These are phyloP conservation scores for Tarenaya hassleriana DNA, from an alignment of 345 rosid species.

Conservation along the genomic window DNA sequence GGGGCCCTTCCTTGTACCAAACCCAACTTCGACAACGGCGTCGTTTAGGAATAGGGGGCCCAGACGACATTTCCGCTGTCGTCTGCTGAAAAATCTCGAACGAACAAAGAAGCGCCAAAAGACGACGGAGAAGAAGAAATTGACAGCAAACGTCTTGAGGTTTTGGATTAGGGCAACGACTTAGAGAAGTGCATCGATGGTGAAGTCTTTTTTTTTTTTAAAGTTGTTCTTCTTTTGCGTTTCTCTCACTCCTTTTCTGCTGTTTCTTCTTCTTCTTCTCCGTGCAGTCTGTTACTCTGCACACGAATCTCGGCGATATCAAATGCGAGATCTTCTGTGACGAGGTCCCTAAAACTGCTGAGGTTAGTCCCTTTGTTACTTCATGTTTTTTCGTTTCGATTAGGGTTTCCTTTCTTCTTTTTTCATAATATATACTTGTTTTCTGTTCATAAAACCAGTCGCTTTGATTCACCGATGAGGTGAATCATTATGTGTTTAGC, in stretches of 20 bases:
- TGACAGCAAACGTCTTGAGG: neutral
- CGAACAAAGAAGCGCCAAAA: constrained; percentile 1
- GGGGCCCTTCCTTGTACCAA: too few relatives aligned
- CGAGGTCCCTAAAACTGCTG: constrained; percentile 86
- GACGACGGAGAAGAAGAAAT: constrained; percentile 3
- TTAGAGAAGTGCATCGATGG: constrained; percentile 21
- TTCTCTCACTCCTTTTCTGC: neutral
- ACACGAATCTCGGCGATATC: constrained; percentile 94
- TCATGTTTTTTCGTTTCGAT: neutral
- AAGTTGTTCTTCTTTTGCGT: neutral
- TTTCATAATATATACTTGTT: constrained; percentile 1
- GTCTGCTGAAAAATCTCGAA: constrained; percentile 14
- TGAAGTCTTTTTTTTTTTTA: constrained; percentile 17
- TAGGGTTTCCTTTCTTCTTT: neutral
- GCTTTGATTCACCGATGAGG: neutral
- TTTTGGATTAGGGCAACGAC: constrained; percentile 1
- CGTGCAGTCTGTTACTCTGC: constrained; percentile 89
- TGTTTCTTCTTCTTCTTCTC: neutral
- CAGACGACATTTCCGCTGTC: too few relatives aligned
- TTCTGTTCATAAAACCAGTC: neutral
- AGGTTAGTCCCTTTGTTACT: constrained; percentile 37
- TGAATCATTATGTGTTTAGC: neutral
- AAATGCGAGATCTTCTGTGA: constrained; percentile 97
- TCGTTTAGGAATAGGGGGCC: neutral
- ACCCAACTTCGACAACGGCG: too few relatives aligned